Evolutionary conservation across 352 stramenopile species (phyloP).

Genomic region (Pythium guiyangense): DNA sequence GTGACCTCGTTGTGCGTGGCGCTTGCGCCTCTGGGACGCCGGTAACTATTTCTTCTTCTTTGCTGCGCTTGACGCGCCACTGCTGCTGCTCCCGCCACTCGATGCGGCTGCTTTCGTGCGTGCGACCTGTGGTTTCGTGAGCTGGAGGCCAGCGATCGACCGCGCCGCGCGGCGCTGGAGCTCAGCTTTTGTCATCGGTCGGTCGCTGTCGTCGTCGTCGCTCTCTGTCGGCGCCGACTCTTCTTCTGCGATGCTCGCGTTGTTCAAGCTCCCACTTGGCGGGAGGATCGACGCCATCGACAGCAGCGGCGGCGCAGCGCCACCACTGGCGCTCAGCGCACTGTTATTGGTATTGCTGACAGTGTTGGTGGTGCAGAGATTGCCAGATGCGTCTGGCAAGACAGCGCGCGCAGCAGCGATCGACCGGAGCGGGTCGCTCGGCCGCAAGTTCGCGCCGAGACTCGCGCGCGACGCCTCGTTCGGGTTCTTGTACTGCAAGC

Average conservation of each 20-base stretch:
- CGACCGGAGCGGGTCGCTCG: conserved; percentile 61
- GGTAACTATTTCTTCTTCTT: conserved; percentile 40
- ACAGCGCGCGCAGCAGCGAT: conserved; percentile 39
- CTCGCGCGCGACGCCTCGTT: conserved; percentile 43
- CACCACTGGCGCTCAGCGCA: not conserved
- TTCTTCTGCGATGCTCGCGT: conserved; percentile 41
- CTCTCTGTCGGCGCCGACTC: conserved; percentile 32
- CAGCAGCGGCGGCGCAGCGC: conserved; percentile 6
- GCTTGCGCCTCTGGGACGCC: too few species aligned
- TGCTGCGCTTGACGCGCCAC: not conserved
- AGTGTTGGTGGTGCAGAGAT: not conserved
- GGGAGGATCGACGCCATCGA: conserved; percentile 10
- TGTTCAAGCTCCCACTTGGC: conserved; percentile 8
- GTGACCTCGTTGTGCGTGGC: too few species aligned
- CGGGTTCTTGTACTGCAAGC: conserved; percentile 67
- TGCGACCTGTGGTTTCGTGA: conserved; percentile 37
- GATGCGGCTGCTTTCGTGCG: conserved; percentile 16
- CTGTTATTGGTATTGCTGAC: conserved; percentile 1
- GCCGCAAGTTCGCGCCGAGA: conserved; percentile 55
- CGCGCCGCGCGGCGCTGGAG: conserved; percentile 57
- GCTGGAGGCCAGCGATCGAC: conserved; percentile 41
- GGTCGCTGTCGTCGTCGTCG: conserved; percentile 63
- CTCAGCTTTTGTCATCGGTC: conserved; percentile 55
- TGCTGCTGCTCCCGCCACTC: not conserved
- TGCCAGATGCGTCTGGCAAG: conserved; percentile 27